Evolutionary conservation across 495 filamentous ascomycete species (phyloP).

Genomic region (Xylaria longipes): DNA sequence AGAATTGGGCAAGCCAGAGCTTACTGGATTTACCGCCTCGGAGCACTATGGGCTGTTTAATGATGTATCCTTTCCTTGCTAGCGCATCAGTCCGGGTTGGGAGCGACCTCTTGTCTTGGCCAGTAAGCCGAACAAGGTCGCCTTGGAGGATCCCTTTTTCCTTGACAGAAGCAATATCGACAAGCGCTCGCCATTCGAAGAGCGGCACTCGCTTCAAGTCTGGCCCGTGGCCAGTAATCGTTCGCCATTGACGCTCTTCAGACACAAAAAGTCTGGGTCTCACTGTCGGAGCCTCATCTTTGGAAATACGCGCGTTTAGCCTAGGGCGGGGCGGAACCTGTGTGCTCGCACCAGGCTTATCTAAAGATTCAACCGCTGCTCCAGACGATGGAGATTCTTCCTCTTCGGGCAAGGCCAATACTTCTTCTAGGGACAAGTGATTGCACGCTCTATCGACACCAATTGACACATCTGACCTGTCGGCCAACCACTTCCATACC

Average conservation of each 20-base stretch:
- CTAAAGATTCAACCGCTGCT: slow-evolving; percentile 14
- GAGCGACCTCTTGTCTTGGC: slow-evolving; percentile 89
- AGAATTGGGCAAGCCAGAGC: slow-evolving; percentile 59
- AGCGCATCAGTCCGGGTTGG: slow-evolving; percentile 80
- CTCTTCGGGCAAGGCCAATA: slow-evolving; percentile 50
- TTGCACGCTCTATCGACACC: slow-evolving; percentile 49
- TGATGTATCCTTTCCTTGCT: slow-evolving; percentile 80
- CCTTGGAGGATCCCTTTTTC: slow-evolving; percentile 78
- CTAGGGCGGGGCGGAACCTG: neutral
- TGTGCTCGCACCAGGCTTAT: slow-evolving; percentile 8
- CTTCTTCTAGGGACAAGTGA: slow-evolving; percentile 47
- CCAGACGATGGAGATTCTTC: slow-evolving; percentile 21
- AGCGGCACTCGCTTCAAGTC: slow-evolving; percentile 71
- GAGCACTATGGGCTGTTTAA: slow-evolving; percentile 73
- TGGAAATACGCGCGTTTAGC: neutral
- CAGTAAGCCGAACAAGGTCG: slow-evolving; percentile 73
- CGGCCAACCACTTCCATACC: slow-evolving; percentile 54
- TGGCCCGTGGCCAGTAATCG: slow-evolving; percentile 78
- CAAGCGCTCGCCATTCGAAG: slow-evolving; percentile 75
- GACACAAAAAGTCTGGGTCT: slow-evolving; percentile 45
- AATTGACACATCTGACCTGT: slow-evolving; percentile 50
- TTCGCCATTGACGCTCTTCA: slow-evolving; percentile 69
- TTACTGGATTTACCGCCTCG: slow-evolving; percentile 71
- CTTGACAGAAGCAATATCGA: slow-evolving; percentile 77
- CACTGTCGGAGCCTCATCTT: neutral